phyloP scores from a whole-genome alignment of 306 rosid genomes.

The Cucurbita argyrosperma region DNA sequence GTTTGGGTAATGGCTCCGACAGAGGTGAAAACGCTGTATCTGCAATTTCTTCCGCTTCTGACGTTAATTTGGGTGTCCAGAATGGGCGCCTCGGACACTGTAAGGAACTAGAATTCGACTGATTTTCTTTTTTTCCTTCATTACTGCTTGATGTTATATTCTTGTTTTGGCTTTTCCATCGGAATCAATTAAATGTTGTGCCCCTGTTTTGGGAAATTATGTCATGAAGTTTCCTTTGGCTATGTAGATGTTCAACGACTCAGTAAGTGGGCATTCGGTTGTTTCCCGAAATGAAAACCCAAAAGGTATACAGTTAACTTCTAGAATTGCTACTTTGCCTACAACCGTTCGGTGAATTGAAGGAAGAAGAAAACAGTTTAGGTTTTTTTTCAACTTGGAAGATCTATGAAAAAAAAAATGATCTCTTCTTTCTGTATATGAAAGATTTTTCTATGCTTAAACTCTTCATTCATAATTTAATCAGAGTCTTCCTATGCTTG shows the following conservation, averaged over 20 bases:
- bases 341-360: neutral
- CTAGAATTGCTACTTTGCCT: neutral
- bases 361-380: neutral
- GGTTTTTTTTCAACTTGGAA: neutral
- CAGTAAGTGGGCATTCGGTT: slow-evolving; percentile 8
- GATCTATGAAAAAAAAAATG: neutral
- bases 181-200: neutral
- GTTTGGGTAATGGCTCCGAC: slow-evolving; percentile 16
- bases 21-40: neutral
- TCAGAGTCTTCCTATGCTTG: neutral
- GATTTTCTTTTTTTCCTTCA: neutral
- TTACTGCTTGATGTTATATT: neutral
- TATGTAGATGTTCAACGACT: slow-evolving; percentile 17
- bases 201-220: neutral
- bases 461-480: neutral
- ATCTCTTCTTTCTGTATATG: neutral
- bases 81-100: slow-evolving; percentile 23
- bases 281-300: slow-evolving; percentile 18
- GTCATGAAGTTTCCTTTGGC: slow-evolving; percentile 1
- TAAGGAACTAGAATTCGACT: slow-evolving; percentile 2
- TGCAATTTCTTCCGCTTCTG: slow-evolving; percentile 13
- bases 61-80: slow-evolving; percentile 7
- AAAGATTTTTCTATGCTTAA: neutral
- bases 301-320: slow-evolving; percentile 12
- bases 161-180: neutral